Evolutionary conservation across 2,329 filamentous ascomycete species (phyloP), one percentile per base, ranked within the genome.

Genomic region (Fusarium nygamai): DNA sequence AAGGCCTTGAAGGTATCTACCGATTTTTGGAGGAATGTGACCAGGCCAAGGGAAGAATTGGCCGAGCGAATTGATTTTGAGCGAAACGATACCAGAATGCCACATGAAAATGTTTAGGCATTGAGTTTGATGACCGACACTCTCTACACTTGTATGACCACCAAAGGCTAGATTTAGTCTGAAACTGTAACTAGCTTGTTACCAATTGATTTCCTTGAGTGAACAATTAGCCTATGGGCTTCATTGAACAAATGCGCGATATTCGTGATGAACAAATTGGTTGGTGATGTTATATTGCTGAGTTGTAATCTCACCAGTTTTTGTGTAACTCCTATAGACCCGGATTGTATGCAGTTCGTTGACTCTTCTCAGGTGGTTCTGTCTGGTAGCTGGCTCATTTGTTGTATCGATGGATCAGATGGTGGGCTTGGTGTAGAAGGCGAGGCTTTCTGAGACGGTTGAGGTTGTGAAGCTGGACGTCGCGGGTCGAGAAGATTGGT

Each of bases 1-100:
- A 90, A 58, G 88, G 88, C 3, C 73, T 90, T 6, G 87, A 90
- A 67, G 89, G 88, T 9, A 86, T 91, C 41, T 89, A 90, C 77
- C 84, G 85, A 22, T 91, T 91, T 71, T 67, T 91, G 36, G 88
- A 89, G 75, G 89, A 89, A 75, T 91, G 88, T 74, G 88, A 90
- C 68, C 84, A 85, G 33, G 81, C 80, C 44, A 76, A 80, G 65
- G 82, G 82, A 27, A 80, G 79, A 54, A 70, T 84, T 46, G 78
- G 80, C 34, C 80, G 72, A 80, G 56, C 46, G 50, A 58, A 63
- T 31, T 75, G 73, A 76, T 68, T 71, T 70, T 59, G 51, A 69
- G 74, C 73, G 61, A 67, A 46, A 60, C 66, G 62, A 75, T 74
- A 72, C 73, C 60, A 68, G 63, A 76, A 64, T 66, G 72, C 50